phyloP scores from a whole-genome alignment of 805 yeast genomes.

The Starmerella floris region DNA sequence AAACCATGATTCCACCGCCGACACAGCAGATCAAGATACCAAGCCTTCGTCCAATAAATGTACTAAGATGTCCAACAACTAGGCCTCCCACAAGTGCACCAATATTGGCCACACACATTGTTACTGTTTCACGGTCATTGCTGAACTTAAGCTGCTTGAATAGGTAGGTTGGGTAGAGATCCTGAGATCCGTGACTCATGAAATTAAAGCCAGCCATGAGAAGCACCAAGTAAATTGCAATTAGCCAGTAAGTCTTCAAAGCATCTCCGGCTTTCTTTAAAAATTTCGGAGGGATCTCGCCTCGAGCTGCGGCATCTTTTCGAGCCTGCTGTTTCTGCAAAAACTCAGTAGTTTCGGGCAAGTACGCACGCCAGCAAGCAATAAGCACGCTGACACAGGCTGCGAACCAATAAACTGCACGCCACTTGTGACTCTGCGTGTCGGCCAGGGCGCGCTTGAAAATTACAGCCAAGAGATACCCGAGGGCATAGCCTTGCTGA shows the following conservation, averaged over 20 bases:
- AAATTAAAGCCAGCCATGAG: slow-evolving; percentile 60
- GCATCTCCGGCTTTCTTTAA: slow-evolving; percentile 28
- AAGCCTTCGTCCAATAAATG: slow-evolving; percentile 47
- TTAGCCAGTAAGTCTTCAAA: slow-evolving; percentile 44
- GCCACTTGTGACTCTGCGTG: slow-evolving; percentile 45
- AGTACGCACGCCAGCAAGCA: slow-evolving; percentile 41
- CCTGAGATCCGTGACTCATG: slow-evolving; percentile 65
- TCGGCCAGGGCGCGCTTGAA: slow-evolving; percentile 47
- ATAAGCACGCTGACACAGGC: slow-evolving; percentile 53
- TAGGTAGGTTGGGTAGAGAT: slow-evolving; percentile 53
- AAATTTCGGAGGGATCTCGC: slow-evolving; percentile 15
- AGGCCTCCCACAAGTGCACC: slow-evolving; percentile 61
- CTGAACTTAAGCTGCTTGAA: slow-evolving; percentile 38
- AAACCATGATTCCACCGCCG: slow-evolving; percentile 44
- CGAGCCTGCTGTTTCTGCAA: slow-evolving; percentile 24
- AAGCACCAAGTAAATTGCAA: slow-evolving; percentile 43
- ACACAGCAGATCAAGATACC: slow-evolving; percentile 33
- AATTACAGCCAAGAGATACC: slow-evolving; percentile 51
- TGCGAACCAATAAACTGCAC: slow-evolving; percentile 60
- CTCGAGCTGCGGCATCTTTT: slow-evolving; percentile 12
- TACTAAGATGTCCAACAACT: slow-evolving; percentile 43
- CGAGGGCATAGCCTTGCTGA: slow-evolving; percentile 71
- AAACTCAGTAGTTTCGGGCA: slow-evolving; percentile 50
- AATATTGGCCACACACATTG: slow-evolving; percentile 48
- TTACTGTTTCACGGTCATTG: slow-evolving; percentile 40